Percentiles rank a stretch among this genome's conserved stretches.
These are phyloP conservation scores for Sicyos baderoa DNA, from an alignment of 306 rosid genomes.

Conservation along the genomic window DNA sequence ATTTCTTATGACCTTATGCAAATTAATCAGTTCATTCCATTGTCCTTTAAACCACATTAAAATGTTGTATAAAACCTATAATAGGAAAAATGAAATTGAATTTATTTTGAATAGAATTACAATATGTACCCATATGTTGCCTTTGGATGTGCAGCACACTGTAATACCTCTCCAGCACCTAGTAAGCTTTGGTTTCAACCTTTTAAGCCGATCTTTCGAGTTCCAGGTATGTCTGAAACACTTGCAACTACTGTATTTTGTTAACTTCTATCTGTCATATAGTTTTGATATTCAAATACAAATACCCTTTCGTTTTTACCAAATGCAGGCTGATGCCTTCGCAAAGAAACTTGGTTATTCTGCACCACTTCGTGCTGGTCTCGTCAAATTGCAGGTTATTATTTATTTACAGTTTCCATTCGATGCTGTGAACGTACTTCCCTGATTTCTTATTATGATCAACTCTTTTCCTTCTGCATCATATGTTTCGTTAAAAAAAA, in stretches of 20 bases:
- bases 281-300: background rate
- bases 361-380: constrained; percentile 51
- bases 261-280: background rate
- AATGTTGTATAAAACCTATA: background rate
- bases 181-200: constrained; percentile 82
- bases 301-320: constrained; percentile 7
- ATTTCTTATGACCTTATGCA: background rate
- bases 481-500: no score
- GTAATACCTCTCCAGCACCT: constrained; percentile 85
- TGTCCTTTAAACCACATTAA: background rate
- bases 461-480: background rate
- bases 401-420: constrained; percentile 14
- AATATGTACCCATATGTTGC: constrained; percentile 21
- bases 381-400: constrained; percentile 74
- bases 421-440: background rate
- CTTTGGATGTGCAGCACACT: constrained; percentile 60
- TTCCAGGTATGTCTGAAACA: constrained; percentile 54
- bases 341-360: constrained; percentile 80
- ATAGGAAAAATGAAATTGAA: background rate
- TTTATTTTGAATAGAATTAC: constrained; percentile 4
- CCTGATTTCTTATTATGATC: background rate
- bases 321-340: constrained; percentile 75
- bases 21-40: background rate
- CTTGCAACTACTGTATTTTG: background rate
- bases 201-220: constrained; percentile 84